A percentile compares a stretch with the other conserved stretches of the same genome.
phyloP scores from a whole-genome alignment of 2,329 filamentous ascomycete genomes.

The Fusarium sp. region DNA sequence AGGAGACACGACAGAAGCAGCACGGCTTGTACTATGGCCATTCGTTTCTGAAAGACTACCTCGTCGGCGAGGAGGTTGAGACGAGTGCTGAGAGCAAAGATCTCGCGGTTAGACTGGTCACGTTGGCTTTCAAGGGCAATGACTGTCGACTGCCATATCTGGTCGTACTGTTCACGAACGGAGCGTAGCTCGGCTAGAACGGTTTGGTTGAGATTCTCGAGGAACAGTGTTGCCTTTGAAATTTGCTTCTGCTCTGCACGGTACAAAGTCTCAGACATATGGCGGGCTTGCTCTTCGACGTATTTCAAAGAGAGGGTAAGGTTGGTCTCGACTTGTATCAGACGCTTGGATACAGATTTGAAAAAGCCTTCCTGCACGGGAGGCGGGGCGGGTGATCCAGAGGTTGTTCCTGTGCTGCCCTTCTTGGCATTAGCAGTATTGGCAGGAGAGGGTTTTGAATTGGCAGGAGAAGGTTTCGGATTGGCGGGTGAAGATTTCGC shows the following conservation, averaged over 20 bases:
- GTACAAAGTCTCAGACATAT: constrained; percentile 87
- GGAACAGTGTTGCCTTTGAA: constrained; percentile 83
- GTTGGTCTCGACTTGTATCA: constrained; percentile 92
- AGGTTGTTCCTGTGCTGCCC: constrained; percentile 49
- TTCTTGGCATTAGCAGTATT: constrained; percentile 45
- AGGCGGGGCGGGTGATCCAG: constrained; percentile 64
- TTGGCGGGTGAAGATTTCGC: constrained; percentile 33
- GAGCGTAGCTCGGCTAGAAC: constrained; percentile 84
- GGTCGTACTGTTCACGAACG: constrained; percentile 89
- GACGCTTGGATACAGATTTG: constrained; percentile 93
- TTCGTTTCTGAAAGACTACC: constrained; percentile 86
- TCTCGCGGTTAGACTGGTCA: constrained; percentile 85
- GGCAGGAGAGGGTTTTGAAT: constrained; percentile 2
- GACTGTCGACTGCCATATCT: constrained; percentile 96
- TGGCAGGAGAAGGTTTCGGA: constrained; percentile 33
- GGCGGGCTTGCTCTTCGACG: constrained; percentile 94
- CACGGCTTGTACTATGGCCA: constrained; percentile 92
- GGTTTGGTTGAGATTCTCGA: constrained; percentile 87
- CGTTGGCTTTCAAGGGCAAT: constrained; percentile 91
- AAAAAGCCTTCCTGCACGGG: constrained; percentile 98
- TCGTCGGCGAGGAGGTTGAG: constrained; percentile 95
- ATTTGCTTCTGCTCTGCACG: constrained; percentile 90
- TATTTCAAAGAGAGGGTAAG: constrained; percentile 94
- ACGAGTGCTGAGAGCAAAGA: constrained; percentile 82
- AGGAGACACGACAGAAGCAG: constrained; percentile 88